Base-by-base conservation (phyloP, 306 rosid species). In the Quercus parvula region DNA sequence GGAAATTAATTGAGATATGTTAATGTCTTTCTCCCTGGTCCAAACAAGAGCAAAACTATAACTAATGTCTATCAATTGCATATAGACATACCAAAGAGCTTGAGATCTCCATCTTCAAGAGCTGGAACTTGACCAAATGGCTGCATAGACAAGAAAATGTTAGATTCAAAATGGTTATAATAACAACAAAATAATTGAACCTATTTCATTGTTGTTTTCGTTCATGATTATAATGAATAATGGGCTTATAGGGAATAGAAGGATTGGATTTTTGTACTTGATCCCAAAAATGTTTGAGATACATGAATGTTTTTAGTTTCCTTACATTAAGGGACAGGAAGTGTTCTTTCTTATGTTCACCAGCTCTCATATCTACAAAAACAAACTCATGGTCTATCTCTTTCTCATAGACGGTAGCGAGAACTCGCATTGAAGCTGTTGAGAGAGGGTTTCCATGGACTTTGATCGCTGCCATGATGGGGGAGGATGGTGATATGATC, bases 101-200 rank as follows among this genome's bases (percentile, higher is more conserved):
- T 80, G 73, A 91, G 79, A 66, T 88, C 92, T 84, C 91, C 95
- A 71, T 90, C 89, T 86, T 90, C 91, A 56, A 89, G 84, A 1
- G 84, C 94, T 27, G 97, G 97, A 84, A 94, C 84, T 81, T 88
- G 94, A 71, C 97, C 95, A 83, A 91, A 91, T 64, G 98, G 98
- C 97, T 92, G 84, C 81, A 79, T 31, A 59, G 66, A 64, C 19
- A 31, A 30, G 68, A 13, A 74, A 38, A 30, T n/a, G 22, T 30
- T 2, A 78, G 61, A 54, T 33, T 13, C 30, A 25, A 13, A 24
- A 24, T 11, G 25, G 20, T 3, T 58, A 72, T 12, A 11, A 38
- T 38, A 38, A 38, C 10, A 38, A 7, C 10, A 38, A 38, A 38
- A 38, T 38, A 38, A 38, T 38, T 38, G 44, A 38, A 38, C 44